Conservation (phyloP, 805 yeast genomes). For the Huiozyma sinensis region DNA sequence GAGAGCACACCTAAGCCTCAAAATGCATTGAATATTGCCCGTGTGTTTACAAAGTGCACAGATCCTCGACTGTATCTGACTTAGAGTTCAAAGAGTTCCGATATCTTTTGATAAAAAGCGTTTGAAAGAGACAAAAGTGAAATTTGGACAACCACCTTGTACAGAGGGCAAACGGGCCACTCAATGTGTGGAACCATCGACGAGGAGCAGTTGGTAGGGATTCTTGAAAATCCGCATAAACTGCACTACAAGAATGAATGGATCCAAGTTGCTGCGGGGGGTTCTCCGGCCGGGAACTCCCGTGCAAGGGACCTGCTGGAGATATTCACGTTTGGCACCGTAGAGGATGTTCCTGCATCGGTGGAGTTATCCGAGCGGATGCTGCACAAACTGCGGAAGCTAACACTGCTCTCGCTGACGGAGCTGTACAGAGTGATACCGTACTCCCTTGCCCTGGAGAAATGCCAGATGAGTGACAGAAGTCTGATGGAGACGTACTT, state of each 20-base stretch:
- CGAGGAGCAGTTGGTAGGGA: background rate
- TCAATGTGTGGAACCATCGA: no score
- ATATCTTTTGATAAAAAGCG: no score
- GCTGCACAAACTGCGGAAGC: slow-evolving; percentile 15
- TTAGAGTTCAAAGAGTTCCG: no score
- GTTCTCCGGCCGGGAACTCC: background rate
- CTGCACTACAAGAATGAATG: slow-evolving; percentile 21
- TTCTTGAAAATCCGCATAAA: slow-evolving; percentile 11
- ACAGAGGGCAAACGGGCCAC: no score
- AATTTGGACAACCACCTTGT: no score
- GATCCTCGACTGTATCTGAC: no score
- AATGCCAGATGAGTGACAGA: slow-evolving; percentile 8
- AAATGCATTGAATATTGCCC: no score
- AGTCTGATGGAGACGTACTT: slow-evolving; percentile 15
- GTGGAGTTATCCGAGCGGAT: slow-evolving; percentile 6
- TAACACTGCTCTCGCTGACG: slow-evolving; percentile 17
- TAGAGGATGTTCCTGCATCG: slow-evolving; percentile 8
- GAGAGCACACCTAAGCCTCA: no score
- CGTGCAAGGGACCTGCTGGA: slow-evolving; percentile 12
- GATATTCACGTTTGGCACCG: slow-evolving; percentile 21
- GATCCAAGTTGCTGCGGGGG: slow-evolving; percentile 5
- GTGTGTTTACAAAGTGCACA: no score
- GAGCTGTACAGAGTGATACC: slow-evolving; percentile 9
- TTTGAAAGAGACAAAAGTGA: no score
- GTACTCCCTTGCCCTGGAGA: slow-evolving; percentile 7